A percentile compares a stretch with the other conserved stretches of the same genome.
phyloP scores from a whole-genome alignment of 78 protist species.

The Cavenderia fasciculata region DNA sequence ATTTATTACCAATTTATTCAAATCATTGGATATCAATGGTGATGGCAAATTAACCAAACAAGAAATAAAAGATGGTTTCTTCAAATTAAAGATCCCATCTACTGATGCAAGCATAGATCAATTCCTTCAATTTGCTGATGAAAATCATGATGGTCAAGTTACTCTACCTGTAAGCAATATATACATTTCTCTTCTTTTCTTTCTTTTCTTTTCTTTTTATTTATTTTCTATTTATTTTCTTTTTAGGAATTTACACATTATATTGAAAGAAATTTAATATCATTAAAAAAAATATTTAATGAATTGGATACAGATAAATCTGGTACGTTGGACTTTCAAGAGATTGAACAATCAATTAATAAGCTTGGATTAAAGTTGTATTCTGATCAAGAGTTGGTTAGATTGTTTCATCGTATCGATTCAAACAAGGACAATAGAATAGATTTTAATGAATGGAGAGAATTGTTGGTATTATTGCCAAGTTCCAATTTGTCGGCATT shows the following conservation, averaged over 20 bases:
- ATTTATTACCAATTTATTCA: constrained; percentile 14
- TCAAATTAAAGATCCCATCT: constrained; percentile 45
- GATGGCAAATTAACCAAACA: constrained; percentile 39
- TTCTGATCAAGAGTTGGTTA: constrained; percentile 38
- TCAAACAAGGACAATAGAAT: constrained; percentile 43
- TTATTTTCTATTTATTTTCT: not conserved
- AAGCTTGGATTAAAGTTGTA: constrained; percentile 20
- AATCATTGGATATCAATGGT: constrained; percentile 26
- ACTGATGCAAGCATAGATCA: not conserved
- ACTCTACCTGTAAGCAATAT: constrained; percentile 5
- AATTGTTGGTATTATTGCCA: constrained; percentile 42
- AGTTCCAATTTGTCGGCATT: not conserved
- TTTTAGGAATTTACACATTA: constrained; percentile 39
- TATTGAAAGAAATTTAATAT: constrained; percentile 3
- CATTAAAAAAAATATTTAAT: constrained; percentile 25
- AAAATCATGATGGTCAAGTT: constrained; percentile 41
- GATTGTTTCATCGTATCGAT: constrained; percentile 37
- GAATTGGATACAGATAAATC: constrained; percentile 28
- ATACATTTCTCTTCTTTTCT: not conserved
- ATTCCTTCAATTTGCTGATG: constrained; percentile 9
- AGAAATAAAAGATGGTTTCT: constrained; percentile 51
- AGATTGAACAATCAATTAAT: constrained; percentile 40
- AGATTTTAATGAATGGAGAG: constrained; percentile 72
- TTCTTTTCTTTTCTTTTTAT: not conserved
- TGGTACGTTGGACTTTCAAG: constrained; percentile 47